phyloP scores from a whole-genome alignment of 495 filamentous ascomycete species.

The Hypoxylon trugodes region DNA sequence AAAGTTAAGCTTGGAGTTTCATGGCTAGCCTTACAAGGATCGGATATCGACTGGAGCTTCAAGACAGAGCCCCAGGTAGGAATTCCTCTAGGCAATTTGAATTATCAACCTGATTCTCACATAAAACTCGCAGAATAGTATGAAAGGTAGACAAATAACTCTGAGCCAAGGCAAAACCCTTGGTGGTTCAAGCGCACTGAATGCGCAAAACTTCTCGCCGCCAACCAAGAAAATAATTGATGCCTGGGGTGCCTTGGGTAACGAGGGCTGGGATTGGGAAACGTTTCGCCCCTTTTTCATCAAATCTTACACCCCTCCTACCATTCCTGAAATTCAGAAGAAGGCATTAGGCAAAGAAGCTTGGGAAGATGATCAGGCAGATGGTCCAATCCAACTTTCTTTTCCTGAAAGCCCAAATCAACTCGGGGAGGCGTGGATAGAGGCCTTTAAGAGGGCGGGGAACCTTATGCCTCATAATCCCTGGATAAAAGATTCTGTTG shows the following conservation, averaged over 20 bases:
- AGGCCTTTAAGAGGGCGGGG: slow-evolving; percentile 43
- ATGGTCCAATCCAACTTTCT: slow-evolving; percentile 53
- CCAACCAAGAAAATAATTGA: slow-evolving; percentile 55
- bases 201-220: slow-evolving; percentile 50
- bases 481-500: slow-evolving; percentile 45
- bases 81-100: no score
- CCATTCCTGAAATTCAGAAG: slow-evolving; percentile 27
- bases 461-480: slow-evolving; percentile 44
- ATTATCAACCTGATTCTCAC: neutral
- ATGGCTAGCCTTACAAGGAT: neutral
- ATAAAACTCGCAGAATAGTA: neutral
- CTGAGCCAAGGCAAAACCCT: slow-evolving; percentile 1
- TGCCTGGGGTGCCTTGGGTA: slow-evolving; percentile 63
- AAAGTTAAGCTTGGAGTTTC: neutral
- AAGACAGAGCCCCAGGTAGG: neutral
- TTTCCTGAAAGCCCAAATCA: slow-evolving; percentile 44
- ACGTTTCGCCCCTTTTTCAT: slow-evolving; percentile 54
- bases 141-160: neutral
- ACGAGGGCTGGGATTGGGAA: slow-evolving; percentile 61
- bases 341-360: slow-evolving; percentile 38
- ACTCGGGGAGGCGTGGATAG: slow-evolving; percentile 48
- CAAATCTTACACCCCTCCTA: slow-evolving; percentile 47
- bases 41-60: neutral
- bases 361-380: slow-evolving; percentile 7
- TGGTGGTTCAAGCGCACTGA: slow-evolving; percentile 7